Evolutionary conservation across 179 eudicot species (phyloP).

Genomic region (Patellifolia procumbens): DNA sequence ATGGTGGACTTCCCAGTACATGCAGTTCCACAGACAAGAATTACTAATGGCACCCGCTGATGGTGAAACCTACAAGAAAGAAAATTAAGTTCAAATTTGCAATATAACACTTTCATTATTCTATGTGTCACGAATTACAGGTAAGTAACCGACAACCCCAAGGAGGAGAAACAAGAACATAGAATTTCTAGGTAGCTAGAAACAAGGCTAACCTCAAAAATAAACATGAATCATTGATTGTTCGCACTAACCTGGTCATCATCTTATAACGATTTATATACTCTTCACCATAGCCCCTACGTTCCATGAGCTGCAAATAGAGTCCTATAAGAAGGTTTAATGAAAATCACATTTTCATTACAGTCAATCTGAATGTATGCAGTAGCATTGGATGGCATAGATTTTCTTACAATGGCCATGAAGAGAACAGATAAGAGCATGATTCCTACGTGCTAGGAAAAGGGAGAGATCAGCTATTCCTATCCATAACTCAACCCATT

Average conservation of each 20-base stretch:
- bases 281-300: constrained; percentile 90
- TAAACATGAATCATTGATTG: constrained; percentile 5
- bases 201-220: background rate
- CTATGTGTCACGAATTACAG: constrained; percentile 1
- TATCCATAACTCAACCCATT: background rate
- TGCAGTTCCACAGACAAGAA: constrained; percentile 99
- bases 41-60: constrained; percentile 93
- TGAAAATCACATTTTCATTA: constrained; percentile 18
- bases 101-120: background rate
- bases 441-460: background rate
- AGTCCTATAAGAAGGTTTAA: constrained; percentile 34
- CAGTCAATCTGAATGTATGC: constrained; percentile 8
- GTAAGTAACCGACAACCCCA: background rate
- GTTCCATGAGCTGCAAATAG: constrained; percentile 92
- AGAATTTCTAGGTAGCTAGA: background rate
- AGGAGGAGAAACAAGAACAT: background rate
- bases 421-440: background rate
- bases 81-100: background rate
- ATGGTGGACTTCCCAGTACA: constrained; percentile 97
- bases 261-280: constrained; percentile 93
- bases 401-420: constrained; percentile 2
- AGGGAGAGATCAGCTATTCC: background rate
- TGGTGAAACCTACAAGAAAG: constrained; percentile 77
- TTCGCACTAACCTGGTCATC: constrained; percentile 84
- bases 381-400: constrained; percentile 1